Percentiles rank a stretch among this genome's conserved stretches.
These are phyloP conservation scores for Grosmannia serpens DNA, from an alignment of 2,329 filamentous ascomycete species.

Conservation along the genomic window DNA sequence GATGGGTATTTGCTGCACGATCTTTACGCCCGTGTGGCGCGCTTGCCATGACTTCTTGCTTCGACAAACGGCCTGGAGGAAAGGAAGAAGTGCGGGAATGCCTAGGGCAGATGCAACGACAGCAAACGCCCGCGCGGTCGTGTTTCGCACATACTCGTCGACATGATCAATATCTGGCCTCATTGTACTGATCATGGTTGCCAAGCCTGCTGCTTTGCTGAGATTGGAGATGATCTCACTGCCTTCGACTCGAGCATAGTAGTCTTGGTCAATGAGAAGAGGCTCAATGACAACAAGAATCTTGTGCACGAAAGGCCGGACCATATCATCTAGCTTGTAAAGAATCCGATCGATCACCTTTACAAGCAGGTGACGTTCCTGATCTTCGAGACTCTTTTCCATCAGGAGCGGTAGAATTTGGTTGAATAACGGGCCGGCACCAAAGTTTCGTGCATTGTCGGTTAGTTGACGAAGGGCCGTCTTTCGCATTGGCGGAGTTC, in stretches of 20 bases:
- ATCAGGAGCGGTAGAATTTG: constrained; percentile 94
- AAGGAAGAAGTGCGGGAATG: constrained; percentile 88
- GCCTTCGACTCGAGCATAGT: constrained; percentile 95
- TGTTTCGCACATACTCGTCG: constrained; percentile 97
- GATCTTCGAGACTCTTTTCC: constrained; percentile 96
- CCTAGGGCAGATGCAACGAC: constrained; percentile 94
- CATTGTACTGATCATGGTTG: constrained; percentile 99
- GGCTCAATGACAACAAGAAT: constrained; percentile 98
- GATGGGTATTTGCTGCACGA: constrained; percentile 97
- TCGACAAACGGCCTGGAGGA: constrained; percentile 87
- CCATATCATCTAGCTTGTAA: constrained; percentile 95
- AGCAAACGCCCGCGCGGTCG: constrained; percentile 90
- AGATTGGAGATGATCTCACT: constrained; percentile 98
- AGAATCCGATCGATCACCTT: constrained; percentile 98
- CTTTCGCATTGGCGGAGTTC: constrained; percentile 96
- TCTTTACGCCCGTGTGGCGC: constrained; percentile 95
- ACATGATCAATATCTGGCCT: constrained; percentile 96
- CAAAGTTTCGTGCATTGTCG: constrained; percentile 93
- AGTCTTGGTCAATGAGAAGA: constrained; percentile 98
- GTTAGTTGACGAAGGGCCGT: constrained; percentile 94
- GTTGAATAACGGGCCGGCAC: constrained; percentile 87
- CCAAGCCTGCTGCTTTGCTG: constrained; percentile 88
- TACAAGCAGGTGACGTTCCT: constrained; percentile 94
- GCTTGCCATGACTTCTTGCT: constrained; percentile 99
- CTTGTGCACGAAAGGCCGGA: constrained; percentile 94